These are phyloP conservation scores for Fusarium burgessii DNA, from an alignment of 2,329 filamentous ascomycete species.

Conservation along the genomic window DNA sequence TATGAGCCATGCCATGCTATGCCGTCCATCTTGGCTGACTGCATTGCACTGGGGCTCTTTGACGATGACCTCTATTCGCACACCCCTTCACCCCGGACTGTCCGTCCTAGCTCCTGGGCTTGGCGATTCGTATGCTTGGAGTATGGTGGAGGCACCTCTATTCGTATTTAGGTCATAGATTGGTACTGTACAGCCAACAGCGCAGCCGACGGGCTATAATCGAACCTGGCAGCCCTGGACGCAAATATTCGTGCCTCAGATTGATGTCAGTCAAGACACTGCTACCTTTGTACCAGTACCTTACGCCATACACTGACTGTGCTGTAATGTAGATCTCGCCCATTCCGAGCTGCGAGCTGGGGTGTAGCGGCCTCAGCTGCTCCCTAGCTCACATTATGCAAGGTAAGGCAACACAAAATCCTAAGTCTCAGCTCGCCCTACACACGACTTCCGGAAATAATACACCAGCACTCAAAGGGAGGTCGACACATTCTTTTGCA, in stretches of 20 bases:
- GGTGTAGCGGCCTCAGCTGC: constrained; percentile 10
- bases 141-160: constrained; percentile 14
- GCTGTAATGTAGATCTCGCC: neutral
- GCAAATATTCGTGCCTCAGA: constrained; percentile 19
- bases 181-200: constrained; percentile 1
- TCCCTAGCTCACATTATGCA: constrained; percentile 22
- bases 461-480: constrained; percentile 1
- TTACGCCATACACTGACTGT: constrained; percentile 1
- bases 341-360: neutral
- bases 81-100: constrained; percentile 33
- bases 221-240: neutral
- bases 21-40: constrained; percentile 22
- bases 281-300: constrained; percentile 7
- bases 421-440: constrained; percentile 20
- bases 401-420: constrained; percentile 6
- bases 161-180: constrained; percentile 35
- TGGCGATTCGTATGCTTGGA: constrained; percentile 32
- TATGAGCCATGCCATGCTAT: constrained; percentile 13
- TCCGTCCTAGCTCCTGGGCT: constrained; percentile 26
- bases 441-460: constrained; percentile 21
- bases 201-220: neutral
- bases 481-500: neutral
- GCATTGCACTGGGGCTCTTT: constrained; percentile 6
- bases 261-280: constrained; percentile 27
- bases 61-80: constrained; percentile 24